A percentile compares a stretch with the other conserved stretches of the same genome.
These are phyloP conservation scores for Noccaea bulbosa DNA, from an alignment of 345 rosid genomes.

Conservation along the genomic window DNA sequence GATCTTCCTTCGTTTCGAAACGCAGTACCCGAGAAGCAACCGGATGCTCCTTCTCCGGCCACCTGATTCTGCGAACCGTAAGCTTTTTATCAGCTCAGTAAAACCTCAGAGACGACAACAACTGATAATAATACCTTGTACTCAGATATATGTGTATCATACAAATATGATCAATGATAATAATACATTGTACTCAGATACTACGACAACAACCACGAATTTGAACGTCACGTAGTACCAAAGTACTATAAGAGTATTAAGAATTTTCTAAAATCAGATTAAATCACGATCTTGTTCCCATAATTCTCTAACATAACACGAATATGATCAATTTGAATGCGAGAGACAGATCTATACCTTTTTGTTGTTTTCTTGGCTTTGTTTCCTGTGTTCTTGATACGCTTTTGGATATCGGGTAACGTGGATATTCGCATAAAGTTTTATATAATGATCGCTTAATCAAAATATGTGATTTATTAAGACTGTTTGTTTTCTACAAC, in stretches of 20 bases:
- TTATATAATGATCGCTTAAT: too few relatives aligned
- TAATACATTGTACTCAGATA: too few relatives aligned
- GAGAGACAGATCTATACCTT: not conserved
- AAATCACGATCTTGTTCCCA: not conserved
- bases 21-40: constrained; percentile 48
- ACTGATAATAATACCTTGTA: too few relatives aligned
- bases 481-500: too few relatives aligned
- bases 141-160: too few relatives aligned
- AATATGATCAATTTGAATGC: not conserved
- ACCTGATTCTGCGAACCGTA: constrained; percentile 17
- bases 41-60: constrained; percentile 47
- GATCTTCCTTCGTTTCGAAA: constrained; percentile 54
- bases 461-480: too few relatives aligned
- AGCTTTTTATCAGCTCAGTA: too few relatives aligned
- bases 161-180: too few relatives aligned
- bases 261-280: not conserved
- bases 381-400: constrained; percentile 91
- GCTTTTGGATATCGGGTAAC: constrained; percentile 56
- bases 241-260: not conserved
- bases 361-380: constrained; percentile 79
- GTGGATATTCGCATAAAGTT: too few relatives aligned
- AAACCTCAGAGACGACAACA: too few relatives aligned
- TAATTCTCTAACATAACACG: not conserved
- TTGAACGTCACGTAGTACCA: not conserved
- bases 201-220: not conserved